Base-by-base conservation (phyloP, 176 grass and related monocot species). In the Carex myosuroides region DNA sequence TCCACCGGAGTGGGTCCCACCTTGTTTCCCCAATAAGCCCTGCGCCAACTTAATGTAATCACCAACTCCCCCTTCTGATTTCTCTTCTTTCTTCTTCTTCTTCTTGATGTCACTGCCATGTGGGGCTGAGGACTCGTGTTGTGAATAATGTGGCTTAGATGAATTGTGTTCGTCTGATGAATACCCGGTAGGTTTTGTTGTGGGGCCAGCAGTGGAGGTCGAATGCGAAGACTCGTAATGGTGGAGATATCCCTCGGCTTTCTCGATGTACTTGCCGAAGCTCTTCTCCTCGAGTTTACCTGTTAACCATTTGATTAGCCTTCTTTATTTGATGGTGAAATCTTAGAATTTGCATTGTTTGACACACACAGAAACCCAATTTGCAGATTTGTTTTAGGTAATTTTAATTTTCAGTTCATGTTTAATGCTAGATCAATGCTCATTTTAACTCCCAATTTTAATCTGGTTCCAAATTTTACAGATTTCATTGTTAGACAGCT, bases 241-340 rank as follows among this genome's bases (percentile, higher is more conserved):
- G 76, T 92, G 93, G 91, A 98, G 93, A 58, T 89, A 98, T 12
- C 55, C 88, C 96, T 98, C 96, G 29, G 96, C 93, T 74, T 98
- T 93, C 17, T 85, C 74, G 42, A 95, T 80, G 86, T 98, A 98
- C 26, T 70, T 85, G 52, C 93, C 91, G 1, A 86, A 75, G 63
- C 83, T 86, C 88, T 93, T 91, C 12, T 94, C 93, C 29, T 99
- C 93, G 53, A 99, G 85, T 75, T 95, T 91, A 1, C 80, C 79
- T 81, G 37, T 64, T 81, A 20, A 81, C 11, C 20, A 46, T 81
- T 62, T 42, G 12, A 0, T 80, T 80, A 80, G 33, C 10, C 3
- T 20, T 3, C 13, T 80, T 61, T 21, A 39, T 62, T 81, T 80
- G 24, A 41, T 12, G 63, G 0, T 62, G 79, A 30, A 21, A 81